These are phyloP conservation scores for Austroboletus festivus DNA, from an alignment of 768 basidiomycete species.

Conservation along the genomic window DNA sequence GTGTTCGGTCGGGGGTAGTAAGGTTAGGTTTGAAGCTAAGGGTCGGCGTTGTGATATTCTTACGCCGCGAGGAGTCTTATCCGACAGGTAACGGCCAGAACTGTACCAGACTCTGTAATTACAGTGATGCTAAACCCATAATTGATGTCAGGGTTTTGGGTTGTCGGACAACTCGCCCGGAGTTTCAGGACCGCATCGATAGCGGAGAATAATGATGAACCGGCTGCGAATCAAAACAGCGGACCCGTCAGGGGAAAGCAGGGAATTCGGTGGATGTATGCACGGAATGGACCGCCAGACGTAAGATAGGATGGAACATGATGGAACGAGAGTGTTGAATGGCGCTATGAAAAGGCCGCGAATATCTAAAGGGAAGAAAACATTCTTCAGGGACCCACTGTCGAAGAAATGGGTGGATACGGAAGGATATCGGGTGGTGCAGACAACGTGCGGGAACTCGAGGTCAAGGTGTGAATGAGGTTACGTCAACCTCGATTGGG, in stretches of 20 bases:
- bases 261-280: background rate
- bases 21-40: constrained; percentile 10
- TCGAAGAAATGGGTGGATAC: background rate
- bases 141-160: constrained; percentile 10
- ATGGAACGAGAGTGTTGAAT: too few species aligned
- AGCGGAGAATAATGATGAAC: background rate
- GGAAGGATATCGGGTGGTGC: background rate
- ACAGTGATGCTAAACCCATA: constrained; percentile 7
- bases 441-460: background rate
- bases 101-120: constrained; percentile 2
- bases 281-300: too few species aligned
- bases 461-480: constrained; percentile 1
- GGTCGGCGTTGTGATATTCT: too few species aligned
- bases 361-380: background rate
- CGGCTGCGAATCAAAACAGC: background rate
- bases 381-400: background rate
- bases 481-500: background rate
- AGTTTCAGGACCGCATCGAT: background rate
- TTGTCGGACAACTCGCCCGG: constrained; percentile 1
- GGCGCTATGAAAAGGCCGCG: too few species aligned
- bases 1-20: constrained; percentile 2
- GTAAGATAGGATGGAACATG: too few species aligned
- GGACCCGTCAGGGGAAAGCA: background rate
- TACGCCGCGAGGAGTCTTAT: too few species aligned
- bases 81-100: too few species aligned